Evolutionary conservation across 2,329 filamentous ascomycete species (phyloP), one percentile per base, ranked within the genome.

Genomic region (Diaporthe longicolla): DNA sequence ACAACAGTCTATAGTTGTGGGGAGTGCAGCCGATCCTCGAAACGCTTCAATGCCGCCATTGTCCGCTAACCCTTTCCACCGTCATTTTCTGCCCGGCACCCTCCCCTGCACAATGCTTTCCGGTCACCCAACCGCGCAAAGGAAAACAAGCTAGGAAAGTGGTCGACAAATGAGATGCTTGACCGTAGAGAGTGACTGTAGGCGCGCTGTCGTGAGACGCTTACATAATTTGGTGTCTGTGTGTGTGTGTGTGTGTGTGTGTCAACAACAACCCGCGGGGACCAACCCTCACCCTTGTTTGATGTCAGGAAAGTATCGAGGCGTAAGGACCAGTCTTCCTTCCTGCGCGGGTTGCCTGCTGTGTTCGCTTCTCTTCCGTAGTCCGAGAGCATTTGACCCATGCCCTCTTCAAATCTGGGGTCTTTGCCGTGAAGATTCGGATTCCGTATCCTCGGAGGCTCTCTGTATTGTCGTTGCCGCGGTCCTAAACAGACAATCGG

Each of bases 391-490:
- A 58, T 24, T 45, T 35, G 24, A 70, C 57, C 63, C 52, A 50
- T 63, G 45, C 54, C 35, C 29, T 43, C 68, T 37, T 73, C 65
- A 37, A 57, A 57, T 55, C 73, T 74, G 65, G 66, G 73, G 73
- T 73, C 68, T 63, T 61, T 45, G 70, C 70, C 54, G 24, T 61
- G 26, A 55, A 71, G 54, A 69, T 71, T n/a, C 61, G 69, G 61
- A 75, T 70, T 35, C 61, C 65, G 21, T 57, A 50, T 71, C 37
- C 72, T 75, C 52, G 48, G 58, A 68, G 71, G 71, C 70, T 74
- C 61, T 75, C 72, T 75, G 74, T 75, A 73, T 72, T 75, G 74
- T 75, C 72, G 74, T 74, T 74, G 72, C 74, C 74, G 69, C 50
- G 72, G 59, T 73, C 61, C 48, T 63, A 29, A 65, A 74, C 50